phyloP scores from a whole-genome alignment of 768 basidiomycete species.

The Amanita rubescens region DNA sequence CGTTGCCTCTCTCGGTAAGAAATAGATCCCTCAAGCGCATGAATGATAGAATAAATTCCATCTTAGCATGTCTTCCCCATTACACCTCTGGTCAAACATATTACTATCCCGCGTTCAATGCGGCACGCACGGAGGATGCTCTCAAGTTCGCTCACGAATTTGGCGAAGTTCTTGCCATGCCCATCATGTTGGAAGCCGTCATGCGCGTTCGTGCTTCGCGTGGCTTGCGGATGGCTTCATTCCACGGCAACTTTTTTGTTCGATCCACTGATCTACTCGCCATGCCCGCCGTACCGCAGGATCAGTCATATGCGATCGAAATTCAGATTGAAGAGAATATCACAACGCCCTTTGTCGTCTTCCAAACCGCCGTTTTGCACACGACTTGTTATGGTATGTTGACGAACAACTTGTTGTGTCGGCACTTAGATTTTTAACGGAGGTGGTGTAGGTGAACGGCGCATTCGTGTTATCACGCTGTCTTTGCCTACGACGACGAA shows the following conservation, averaged over 20 bases:
- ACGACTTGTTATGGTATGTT: slow-evolving; percentile 78
- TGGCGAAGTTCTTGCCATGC: slow-evolving; percentile 85
- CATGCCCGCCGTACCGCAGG: slow-evolving; percentile 93
- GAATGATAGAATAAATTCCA: not conserved
- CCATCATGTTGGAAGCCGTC: slow-evolving; percentile 94
- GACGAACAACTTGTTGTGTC: not conserved
- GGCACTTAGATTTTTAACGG: not conserved
- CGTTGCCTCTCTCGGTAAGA: slow-evolving; percentile 82
- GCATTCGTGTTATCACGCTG: slow-evolving; percentile 85
- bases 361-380: slow-evolving; percentile 92
- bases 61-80: slow-evolving; percentile 79
- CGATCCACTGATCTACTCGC: slow-evolving; percentile 94
- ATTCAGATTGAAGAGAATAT: slow-evolving; percentile 93
- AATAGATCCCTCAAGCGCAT: not conserved
- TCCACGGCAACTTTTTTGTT: slow-evolving; percentile 99
- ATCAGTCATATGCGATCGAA: slow-evolving; percentile 95
- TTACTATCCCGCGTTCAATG: slow-evolving; percentile 98
- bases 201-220: slow-evolving; percentile 98
- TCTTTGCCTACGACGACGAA: slow-evolving; percentile 85
- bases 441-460: slow-evolving; percentile 59
- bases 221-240: slow-evolving; percentile 92
- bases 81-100: slow-evolving; percentile 98
- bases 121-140: slow-evolving; percentile 88
- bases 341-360: slow-evolving; percentile 82
- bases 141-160: slow-evolving; percentile 98